Conservation (phyloP, 1,284 basidiomycete species). For the Mycena sp. region DNA sequence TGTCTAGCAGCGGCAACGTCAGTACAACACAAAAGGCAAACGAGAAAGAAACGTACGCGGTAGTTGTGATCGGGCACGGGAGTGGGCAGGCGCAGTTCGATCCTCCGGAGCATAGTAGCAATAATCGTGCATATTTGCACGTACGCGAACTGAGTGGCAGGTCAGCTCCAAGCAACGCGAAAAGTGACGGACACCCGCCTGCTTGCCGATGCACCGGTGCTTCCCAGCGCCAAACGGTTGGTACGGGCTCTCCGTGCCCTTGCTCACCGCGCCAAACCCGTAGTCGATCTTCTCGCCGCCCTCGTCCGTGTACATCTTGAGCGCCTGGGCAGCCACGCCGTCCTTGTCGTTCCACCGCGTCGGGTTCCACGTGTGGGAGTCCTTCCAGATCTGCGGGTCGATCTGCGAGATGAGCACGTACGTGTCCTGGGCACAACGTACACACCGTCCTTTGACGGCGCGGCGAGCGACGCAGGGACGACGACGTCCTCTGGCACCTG, state of each 20-base stretch:
- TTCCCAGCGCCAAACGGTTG: constrained; percentile 97
- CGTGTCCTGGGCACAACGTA: constrained; percentile 93
- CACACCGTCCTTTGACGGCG: constrained; percentile 72
- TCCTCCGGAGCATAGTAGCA: constrained; percentile 78
- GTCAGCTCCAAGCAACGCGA: constrained; percentile 9
- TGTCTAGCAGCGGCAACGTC: constrained; percentile 29
- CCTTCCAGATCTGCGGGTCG: constrained; percentile 88
- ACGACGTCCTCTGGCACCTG: constrained; percentile 88
- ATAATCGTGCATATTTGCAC: constrained; percentile 92
- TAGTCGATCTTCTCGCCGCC: constrained; percentile 93
- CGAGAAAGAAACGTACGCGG: constrained; percentile 68
- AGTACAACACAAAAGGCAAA: background rate
- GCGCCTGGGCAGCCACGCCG: constrained; percentile 80
- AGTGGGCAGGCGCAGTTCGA: constrained; percentile 77
- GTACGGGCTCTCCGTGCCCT: constrained; percentile 91
- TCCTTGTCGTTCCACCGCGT: constrained; percentile 86
- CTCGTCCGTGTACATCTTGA: constrained; percentile 78
- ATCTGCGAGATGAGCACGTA: constrained; percentile 91
- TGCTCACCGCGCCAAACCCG: constrained; percentile 93
- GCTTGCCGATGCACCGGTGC: constrained; percentile 96
- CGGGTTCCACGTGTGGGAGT: constrained; percentile 82
- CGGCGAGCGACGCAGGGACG: constrained; percentile 83
- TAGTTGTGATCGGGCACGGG: constrained; percentile 89
- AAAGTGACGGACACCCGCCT: constrained; percentile 54
- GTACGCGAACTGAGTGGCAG: constrained; percentile 82